phyloP scores from a whole-genome alignment of 148 eudicot genomes.

The Gaultheria prostrata region DNA sequence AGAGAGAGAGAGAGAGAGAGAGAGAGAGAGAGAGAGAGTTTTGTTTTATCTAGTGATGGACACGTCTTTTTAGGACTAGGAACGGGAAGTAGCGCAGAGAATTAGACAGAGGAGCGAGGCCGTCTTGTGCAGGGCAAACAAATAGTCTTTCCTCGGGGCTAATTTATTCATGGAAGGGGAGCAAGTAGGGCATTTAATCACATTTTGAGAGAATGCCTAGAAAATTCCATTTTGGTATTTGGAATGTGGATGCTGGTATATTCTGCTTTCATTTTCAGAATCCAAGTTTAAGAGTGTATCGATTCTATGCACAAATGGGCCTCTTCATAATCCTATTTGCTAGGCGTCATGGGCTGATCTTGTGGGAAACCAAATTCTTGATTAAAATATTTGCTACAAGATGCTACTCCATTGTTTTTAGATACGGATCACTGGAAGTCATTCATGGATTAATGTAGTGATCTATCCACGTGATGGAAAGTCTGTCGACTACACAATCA shows the following conservation, averaged over 20 bases:
- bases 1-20: no score
- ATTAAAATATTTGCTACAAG: background rate
- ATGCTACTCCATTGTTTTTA: background rate
- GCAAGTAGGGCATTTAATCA: background rate
- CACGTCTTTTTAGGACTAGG: no score
- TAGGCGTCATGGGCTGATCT: background rate
- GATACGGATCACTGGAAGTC: background rate
- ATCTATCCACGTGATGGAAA: no score
- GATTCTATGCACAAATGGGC: background rate
- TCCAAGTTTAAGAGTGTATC: background rate
- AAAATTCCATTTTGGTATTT: background rate
- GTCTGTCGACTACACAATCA: no score
- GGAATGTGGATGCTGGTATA: background rate
- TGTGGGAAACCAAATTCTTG: background rate
- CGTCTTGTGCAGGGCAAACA: no score
- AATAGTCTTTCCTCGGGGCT: background rate
- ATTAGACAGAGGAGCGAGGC: no score
- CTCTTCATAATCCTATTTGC: background rate
- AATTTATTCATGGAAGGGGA: background rate
- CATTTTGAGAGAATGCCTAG: background rate
- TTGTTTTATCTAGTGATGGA: no score
- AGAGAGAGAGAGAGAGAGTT: no score
- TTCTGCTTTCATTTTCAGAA: background rate
- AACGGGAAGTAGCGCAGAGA: no score
- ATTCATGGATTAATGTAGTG: no score